phyloP scores from a whole-genome alignment of 73 alveolate species.

The Paramecium sonneborni region DNA sequence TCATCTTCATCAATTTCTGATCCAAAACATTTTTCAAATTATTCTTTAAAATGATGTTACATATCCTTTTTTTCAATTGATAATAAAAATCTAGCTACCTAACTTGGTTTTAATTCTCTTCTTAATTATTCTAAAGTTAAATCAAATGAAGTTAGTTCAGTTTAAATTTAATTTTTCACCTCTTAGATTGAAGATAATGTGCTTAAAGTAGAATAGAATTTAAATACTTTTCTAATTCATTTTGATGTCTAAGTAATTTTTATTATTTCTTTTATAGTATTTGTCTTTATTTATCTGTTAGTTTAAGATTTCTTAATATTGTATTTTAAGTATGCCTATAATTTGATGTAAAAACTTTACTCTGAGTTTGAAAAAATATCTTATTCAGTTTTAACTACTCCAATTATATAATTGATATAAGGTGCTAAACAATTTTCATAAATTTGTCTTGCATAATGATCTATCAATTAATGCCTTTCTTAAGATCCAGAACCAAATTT shows the following conservation, averaged over 20 bases:
- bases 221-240: slow-evolving; percentile 9
- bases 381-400: neutral
- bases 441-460: slow-evolving; percentile 44
- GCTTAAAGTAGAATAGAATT: neutral
- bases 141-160: slow-evolving; percentile 32
- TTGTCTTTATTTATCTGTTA: slow-evolving; percentile 21
- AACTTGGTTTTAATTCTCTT: slow-evolving; percentile 29
- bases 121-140: slow-evolving; percentile 24
- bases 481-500: slow-evolving; percentile 45
- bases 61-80: slow-evolving; percentile 51
- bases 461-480: slow-evolving; percentile 29
- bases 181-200: slow-evolving; percentile 19
- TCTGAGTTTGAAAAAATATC: neutral
- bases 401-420: slow-evolving; percentile 19
- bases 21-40: slow-evolving; percentile 41
- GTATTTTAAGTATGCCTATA: neutral
- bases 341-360: neutral
- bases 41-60: slow-evolving; percentile 49
- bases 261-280: slow-evolving; percentile 15
- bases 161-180: slow-evolving; percentile 11
- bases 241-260: slow-evolving; percentile 10
- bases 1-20: slow-evolving; percentile 60
- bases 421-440: slow-evolving; percentile 55
- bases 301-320: neutral
- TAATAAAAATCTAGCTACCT: slow-evolving; percentile 40